These are phyloP conservation scores for Phoma herbarum DNA, from an alignment of 2,329 filamentous ascomycete species.

Conservation along the genomic window DNA sequence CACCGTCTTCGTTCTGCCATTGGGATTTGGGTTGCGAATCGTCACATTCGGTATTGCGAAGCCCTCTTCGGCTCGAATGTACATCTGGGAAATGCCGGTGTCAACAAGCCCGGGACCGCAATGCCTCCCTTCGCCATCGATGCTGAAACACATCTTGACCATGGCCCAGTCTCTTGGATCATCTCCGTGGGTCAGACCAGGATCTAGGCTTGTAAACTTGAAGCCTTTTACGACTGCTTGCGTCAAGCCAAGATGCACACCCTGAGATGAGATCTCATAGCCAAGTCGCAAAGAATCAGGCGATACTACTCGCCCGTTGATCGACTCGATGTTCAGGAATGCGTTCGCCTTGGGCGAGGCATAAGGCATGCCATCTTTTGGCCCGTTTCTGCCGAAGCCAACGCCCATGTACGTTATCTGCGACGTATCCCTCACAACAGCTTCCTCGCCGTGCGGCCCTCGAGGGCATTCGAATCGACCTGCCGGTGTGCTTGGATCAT, in stretches of 20 bases:
- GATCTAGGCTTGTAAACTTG: constrained; percentile 35
- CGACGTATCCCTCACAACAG: constrained; percentile 36
- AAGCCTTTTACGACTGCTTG: constrained; percentile 31
- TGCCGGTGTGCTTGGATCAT: constrained; percentile 36
- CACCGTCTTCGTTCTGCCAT: constrained; percentile 38
- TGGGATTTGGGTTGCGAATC: constrained; percentile 44
- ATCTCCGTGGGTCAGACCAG: constrained; percentile 37
- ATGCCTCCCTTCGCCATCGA: constrained; percentile 32
- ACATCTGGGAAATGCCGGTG: constrained; percentile 49
- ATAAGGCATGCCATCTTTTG: constrained; percentile 41
- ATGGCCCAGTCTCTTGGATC: constrained; percentile 49
- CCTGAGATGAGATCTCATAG: constrained; percentile 43
- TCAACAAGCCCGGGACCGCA: constrained; percentile 45
- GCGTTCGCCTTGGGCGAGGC: constrained; percentile 45
- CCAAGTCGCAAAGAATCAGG: constrained; percentile 29
- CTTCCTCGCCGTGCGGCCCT: constrained; percentile 38
- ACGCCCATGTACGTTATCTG: constrained; percentile 50
- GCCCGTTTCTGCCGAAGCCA: constrained; percentile 46
- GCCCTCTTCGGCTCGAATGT: constrained; percentile 41
- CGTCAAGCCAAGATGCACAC: constrained; percentile 45
- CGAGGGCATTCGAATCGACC: constrained; percentile 41
- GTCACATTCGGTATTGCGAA: constrained; percentile 40
- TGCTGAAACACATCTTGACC: constrained; percentile 42
- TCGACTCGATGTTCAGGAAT: constrained; percentile 46
- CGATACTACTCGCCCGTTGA: constrained; percentile 32